Evolutionary conservation across 108 stramenopile genomes (phyloP).

Genomic region (Nitzschia sp.): DNA sequence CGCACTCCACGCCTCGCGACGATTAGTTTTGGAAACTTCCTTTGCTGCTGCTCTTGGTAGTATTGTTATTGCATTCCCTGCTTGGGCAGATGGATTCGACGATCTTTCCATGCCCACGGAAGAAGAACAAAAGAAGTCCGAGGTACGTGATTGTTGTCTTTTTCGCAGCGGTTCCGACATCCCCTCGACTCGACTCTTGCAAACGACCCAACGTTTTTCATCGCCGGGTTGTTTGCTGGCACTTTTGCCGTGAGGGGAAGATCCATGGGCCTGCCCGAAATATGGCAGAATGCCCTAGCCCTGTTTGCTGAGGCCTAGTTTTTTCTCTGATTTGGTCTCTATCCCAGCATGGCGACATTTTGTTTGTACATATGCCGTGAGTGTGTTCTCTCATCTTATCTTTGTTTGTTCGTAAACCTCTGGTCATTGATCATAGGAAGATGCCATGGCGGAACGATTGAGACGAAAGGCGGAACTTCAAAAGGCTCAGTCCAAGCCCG

Average conservation of each 20-base stretch:
- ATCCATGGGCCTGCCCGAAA: slow-evolving; percentile 35
- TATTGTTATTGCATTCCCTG: not conserved
- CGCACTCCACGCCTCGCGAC: not conserved
- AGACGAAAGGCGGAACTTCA: slow-evolving; percentile 74
- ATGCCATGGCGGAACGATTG: slow-evolving; percentile 66
- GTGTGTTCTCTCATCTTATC: not conserved
- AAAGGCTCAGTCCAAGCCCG: slow-evolving; percentile 57
- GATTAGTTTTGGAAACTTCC: not conserved
- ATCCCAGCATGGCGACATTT: slow-evolving; percentile 79
- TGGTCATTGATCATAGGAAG: slow-evolving; percentile 30
- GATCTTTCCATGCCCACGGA: slow-evolving; percentile 77
- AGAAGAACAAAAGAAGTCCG: slow-evolving; percentile 51
- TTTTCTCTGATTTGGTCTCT: slow-evolving; percentile 57
- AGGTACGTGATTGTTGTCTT: slow-evolving; percentile 46
- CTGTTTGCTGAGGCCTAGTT: slow-evolving; percentile 76
- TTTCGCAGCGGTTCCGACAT: not conserved
- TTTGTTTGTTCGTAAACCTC: not conserved
- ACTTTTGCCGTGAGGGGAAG: slow-evolving; percentile 17
- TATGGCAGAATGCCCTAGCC: slow-evolving; percentile 33
- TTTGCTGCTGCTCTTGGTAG: not conserved
- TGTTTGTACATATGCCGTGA: slow-evolving; percentile 6
- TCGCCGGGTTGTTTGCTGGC: slow-evolving; percentile 32
- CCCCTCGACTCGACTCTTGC: slow-evolving; percentile 68
- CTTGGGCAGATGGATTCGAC: slow-evolving; percentile 38
- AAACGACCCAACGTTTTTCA: slow-evolving; percentile 19